phyloP scores from a whole-genome alignment of 345 rosid genomes.

The Populus tremula region DNA sequence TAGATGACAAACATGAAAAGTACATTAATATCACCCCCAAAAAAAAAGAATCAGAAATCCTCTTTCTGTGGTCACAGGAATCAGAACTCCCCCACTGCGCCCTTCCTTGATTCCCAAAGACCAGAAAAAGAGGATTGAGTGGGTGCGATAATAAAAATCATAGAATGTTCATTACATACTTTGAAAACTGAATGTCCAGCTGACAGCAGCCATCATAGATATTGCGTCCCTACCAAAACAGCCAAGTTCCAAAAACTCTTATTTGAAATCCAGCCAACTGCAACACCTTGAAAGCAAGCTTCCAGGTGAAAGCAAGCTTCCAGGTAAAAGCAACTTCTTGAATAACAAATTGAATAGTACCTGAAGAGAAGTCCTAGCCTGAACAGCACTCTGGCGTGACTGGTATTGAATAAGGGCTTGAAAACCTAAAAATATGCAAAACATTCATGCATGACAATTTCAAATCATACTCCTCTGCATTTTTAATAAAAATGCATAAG shows the following conservation, averaged over 20 bases:
- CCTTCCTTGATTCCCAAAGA: no score
- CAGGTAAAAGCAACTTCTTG: neutral
- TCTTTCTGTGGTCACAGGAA: neutral
- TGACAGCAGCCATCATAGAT: slow-evolving; percentile 98
- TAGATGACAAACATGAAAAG: slow-evolving; percentile 19
- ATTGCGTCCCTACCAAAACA: slow-evolving; percentile 72
- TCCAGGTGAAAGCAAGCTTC: slow-evolving; percentile 3
- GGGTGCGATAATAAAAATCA: no score
- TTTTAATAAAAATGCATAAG: neutral
- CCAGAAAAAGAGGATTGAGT: no score
- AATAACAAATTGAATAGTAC: slow-evolving; percentile 27
- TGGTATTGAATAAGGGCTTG: slow-evolving; percentile 96
- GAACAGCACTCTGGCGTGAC: slow-evolving; percentile 65
- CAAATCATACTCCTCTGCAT: slow-evolving; percentile 9
- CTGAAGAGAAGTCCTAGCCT: slow-evolving; percentile 90
- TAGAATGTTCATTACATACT: slow-evolving; percentile 45
- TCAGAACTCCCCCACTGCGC: neutral
- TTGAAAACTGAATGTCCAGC: slow-evolving; percentile 94
- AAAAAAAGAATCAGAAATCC: neutral
- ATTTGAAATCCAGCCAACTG: slow-evolving; percentile 12
- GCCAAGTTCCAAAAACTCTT: slow-evolving; percentile 5
- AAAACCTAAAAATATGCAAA: slow-evolving; percentile 55
- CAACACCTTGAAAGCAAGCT: neutral
- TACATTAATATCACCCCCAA: neutral
- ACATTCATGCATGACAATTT: neutral